Percentiles rank a stretch among this genome's conserved stretches.
Conservation (phyloP, 768 basidiomycete species). For the Rhizopogon vesiculosus region DNA sequence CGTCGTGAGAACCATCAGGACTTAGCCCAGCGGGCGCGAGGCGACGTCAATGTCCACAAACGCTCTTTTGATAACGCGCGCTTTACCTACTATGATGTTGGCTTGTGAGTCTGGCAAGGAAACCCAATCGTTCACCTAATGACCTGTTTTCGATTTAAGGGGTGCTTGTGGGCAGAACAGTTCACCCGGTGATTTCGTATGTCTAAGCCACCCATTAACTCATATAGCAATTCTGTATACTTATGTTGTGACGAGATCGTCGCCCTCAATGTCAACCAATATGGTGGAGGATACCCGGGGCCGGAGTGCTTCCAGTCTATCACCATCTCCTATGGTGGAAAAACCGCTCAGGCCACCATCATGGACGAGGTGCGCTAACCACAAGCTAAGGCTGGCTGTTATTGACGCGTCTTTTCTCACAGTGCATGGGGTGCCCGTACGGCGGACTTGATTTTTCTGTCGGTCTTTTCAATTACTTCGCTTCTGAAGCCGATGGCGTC, state of each 20-base stretch:
- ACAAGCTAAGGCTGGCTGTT: too few species aligned
- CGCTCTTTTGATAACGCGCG: constrained; percentile 32
- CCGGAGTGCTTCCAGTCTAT: constrained; percentile 62
- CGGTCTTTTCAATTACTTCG: constrained; percentile 60
- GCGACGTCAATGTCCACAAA: constrained; percentile 29
- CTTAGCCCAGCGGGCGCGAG: constrained; percentile 40
- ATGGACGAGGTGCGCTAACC: constrained; percentile 47
- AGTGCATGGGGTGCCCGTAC: constrained; percentile 65
- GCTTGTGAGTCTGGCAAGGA: constrained; percentile 33
- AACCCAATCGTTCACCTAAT: constrained; percentile 5
- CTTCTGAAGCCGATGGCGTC: constrained; percentile 38
- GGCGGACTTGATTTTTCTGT: constrained; percentile 65
- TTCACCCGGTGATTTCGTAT: constrained; percentile 34
- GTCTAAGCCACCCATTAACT: constrained; percentile 9
- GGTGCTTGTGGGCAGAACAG: constrained; percentile 51
- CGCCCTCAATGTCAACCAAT: constrained; percentile 36
- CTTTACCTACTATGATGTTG: constrained; percentile 52
- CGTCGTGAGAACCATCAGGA: constrained; percentile 36
- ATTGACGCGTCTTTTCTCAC: not conserved
- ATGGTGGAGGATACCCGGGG: constrained; percentile 54
- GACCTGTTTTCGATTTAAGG: constrained; percentile 21
- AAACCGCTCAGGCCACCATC: constrained; percentile 48
- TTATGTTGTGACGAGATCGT: constrained; percentile 26
- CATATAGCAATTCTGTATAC: constrained; percentile 38
- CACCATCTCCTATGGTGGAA: constrained; percentile 52